Evolutionary conservation across 805 yeast genomes (phyloP).

Genomic region (Suhomyces sp.): DNA sequence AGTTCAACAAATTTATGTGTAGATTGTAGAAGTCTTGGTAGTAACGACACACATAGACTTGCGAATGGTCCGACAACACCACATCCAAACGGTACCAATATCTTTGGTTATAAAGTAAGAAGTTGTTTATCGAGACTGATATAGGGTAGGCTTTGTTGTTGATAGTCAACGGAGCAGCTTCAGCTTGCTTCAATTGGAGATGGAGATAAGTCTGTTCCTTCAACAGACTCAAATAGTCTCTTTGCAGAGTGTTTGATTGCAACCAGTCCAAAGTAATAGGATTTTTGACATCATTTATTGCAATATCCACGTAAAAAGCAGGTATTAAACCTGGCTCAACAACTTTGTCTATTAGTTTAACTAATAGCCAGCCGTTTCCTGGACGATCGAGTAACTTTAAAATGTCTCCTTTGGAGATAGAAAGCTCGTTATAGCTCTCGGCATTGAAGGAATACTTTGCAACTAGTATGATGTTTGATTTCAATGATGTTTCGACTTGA

Average conservation of each 20-base stretch:
- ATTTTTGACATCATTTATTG: conserved; percentile 37
- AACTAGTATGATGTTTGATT: conserved; percentile 40
- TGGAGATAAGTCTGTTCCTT: conserved; percentile 25
- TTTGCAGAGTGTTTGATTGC: conserved; percentile 10
- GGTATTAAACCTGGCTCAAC: conserved; percentile 51
- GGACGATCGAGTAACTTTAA: conserved; percentile 46
- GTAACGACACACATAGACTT: conserved; percentile 43
- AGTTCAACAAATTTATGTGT: conserved; percentile 31
- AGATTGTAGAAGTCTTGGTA: conserved; percentile 51
- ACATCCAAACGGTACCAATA: conserved; percentile 53
- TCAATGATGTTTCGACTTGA: conserved; percentile 13
- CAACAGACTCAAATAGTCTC: conserved; percentile 7
- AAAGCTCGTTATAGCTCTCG: conserved; percentile 42
- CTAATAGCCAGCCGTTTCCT: conserved; percentile 55
- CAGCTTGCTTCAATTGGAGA: conserved; percentile 22
- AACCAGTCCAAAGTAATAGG: conserved; percentile 41
- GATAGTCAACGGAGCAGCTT: conserved; percentile 21
- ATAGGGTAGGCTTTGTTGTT: conserved; percentile 32
- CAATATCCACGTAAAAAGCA: conserved; percentile 46
- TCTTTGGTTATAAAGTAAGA: conserved; percentile 39
- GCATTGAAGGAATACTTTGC: conserved; percentile 46
- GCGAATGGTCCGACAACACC: conserved; percentile 29
- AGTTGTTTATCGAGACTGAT: conserved; percentile 38
- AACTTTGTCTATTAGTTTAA: conserved; percentile 49
- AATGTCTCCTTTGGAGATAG: conserved; percentile 49